Evolutionary conservation across 306 rosid genomes (phyloP), one percentile per base, ranked within the genome.

Genomic region (Heteromeles arbutifolia): DNA sequence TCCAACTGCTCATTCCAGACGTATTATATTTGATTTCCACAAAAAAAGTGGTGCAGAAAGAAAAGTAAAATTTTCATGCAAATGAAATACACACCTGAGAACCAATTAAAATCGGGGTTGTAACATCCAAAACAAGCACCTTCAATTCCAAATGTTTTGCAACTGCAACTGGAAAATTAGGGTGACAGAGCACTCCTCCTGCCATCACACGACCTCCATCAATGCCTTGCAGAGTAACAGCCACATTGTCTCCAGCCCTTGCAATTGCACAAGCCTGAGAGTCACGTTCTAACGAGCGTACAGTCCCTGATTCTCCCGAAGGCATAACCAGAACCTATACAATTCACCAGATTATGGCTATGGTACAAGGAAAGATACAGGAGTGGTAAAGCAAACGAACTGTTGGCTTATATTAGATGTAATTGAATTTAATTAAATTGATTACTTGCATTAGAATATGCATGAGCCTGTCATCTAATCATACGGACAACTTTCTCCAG

Each of bases 131-230:
- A 67, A 89, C 82, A 77, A 95, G 92, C 80, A 95, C 82, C 83
- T 88, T 92, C 85, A 95, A 77, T 81, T 90, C 99, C 87, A 95
- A 87, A 82, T 83, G 96, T 69, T 82, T 95, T 67, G 97, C 87
- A 66, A 87, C 73, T 15, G 82, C 71, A 79, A 89, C 92, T 8
- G 97, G 99, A 81, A 90, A 92, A 85, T 86, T 90, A 34, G 97
- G 99, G 85, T 95, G 98, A 84, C 99, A 95, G 34, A 95, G 86
- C 21, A 95, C 97, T 12, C 91, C 97, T 37, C 99, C 99, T 25
- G 98, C 87, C 82, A 76, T 84, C 75, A 92, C 96, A 71, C 80
- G 84, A 79, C 78, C 85, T 57, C 76, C 88, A 70, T 90, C 97
- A 29, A 95, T 81, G 82, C 92, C 98, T 76, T 92, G 92, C 82